Percentiles rank a stretch among this genome's conserved stretches.
Conservation (phyloP, 176 grass and related monocot genomes). For the Musa troglodytarum region DNA sequence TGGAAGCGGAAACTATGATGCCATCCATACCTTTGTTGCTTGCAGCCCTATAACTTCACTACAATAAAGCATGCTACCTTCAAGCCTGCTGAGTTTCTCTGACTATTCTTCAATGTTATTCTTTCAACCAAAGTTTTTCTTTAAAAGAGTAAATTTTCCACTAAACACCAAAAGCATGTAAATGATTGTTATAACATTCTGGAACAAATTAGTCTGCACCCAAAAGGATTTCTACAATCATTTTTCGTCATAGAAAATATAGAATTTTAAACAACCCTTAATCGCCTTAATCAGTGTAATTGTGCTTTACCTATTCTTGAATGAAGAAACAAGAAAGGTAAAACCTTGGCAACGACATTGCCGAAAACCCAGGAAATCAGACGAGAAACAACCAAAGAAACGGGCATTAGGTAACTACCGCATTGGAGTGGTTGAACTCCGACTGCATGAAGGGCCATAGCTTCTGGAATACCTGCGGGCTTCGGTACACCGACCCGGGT, state of each 20-base stretch:
- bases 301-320: not conserved
- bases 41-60: too few relatives aligned
- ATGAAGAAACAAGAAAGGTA: not conserved
- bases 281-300: too few relatives aligned
- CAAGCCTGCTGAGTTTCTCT: not conserved
- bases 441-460: conserved; percentile 61
- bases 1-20: not conserved
- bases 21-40: too few relatives aligned
- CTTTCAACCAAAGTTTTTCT: not conserved
- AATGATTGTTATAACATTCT: not conserved
- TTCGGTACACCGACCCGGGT: conserved; percentile 71
- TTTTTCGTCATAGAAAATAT: not conserved
- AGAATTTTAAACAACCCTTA: too few relatives aligned
- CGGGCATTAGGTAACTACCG: not conserved
- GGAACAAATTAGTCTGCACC: not conserved
- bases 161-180: not conserved
- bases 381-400: not conserved
- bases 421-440: conserved; percentile 17
- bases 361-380: not conserved
- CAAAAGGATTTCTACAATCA: not conserved
- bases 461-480: conserved; percentile 61
- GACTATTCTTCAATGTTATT: not conserved
- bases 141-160: not conserved
- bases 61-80: not conserved
- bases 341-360: conserved; percentile 1